Conservation (phyloP, 768 basidiomycete genomes). For the Trametes cinnabarina region DNA sequence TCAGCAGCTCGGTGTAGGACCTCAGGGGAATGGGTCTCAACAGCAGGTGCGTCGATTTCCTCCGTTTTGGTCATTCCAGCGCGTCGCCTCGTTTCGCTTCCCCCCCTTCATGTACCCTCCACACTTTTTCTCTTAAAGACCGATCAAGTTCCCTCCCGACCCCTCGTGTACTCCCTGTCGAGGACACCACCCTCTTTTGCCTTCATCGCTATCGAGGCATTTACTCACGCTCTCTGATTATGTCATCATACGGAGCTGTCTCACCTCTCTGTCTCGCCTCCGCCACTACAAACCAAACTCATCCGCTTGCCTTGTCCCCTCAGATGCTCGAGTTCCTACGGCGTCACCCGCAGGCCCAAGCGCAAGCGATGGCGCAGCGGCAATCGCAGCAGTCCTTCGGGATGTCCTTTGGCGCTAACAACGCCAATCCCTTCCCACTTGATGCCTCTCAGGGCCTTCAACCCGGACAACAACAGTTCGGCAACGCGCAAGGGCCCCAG, state of each 20-base stretch:
- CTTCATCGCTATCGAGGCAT: conserved; percentile 16
- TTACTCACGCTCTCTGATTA: conserved; percentile 30
- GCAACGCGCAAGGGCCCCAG: conserved; percentile 4
- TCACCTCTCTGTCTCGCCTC: conserved; percentile 15
- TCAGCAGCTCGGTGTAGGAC: background rate
- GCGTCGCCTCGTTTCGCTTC: conserved; percentile 18
- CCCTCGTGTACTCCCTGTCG: background rate
- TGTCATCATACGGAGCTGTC: conserved; percentile 27
- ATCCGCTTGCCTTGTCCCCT: background rate
- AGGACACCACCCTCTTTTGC: background rate
- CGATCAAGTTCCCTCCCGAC: background rate
- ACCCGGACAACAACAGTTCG: conserved; percentile 7
- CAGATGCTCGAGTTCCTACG: conserved; percentile 21
- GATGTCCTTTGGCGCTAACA: conserved; percentile 10
- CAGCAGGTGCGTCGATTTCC: conserved; percentile 19
- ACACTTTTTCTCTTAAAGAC: background rate
- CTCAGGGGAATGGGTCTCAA: conserved; percentile 8
- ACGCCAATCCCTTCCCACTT: conserved; percentile 2
- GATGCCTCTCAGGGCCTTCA: conserved; percentile 7
- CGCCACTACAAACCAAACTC: conserved; percentile 8
- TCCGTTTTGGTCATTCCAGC: conserved; percentile 6
- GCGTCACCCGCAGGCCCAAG: background rate
- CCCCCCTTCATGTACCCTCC: background rate
- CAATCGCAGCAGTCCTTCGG: conserved; percentile 11
- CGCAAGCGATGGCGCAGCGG: conserved; percentile 4